A percentile compares a stretch with the other conserved stretches of the same genome.
These are phyloP conservation scores for Pseudogymnoascus sp. DNA, from an alignment of 2,329 filamentous ascomycete genomes.

Conservation along the genomic window DNA sequence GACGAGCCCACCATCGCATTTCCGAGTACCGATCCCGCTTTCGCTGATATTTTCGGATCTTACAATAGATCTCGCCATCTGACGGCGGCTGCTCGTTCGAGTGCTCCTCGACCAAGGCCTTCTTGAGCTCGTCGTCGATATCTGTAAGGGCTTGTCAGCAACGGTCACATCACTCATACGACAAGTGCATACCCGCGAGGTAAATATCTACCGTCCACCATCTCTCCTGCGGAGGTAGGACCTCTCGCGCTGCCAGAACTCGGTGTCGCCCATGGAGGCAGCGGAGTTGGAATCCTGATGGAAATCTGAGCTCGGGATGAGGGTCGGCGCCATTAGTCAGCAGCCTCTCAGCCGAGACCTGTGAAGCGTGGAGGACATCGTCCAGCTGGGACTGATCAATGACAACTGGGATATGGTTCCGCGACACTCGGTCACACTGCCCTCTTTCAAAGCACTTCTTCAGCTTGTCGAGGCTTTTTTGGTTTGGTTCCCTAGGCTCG, in stretches of 20 bases:
- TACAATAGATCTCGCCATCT: no score
- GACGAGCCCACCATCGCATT: background rate
- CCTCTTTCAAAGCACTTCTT: background rate
- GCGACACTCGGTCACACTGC: background rate
- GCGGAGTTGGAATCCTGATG: background rate
- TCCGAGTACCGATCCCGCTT: background rate
- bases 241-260: conserved; percentile 14
- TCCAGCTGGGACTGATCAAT: conserved; percentile 23
- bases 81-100: no score
- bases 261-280: conserved; percentile 12
- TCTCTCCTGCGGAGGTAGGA: conserved; percentile 11
- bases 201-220: conserved; percentile 15
- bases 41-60: background rate
- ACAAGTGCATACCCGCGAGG: background rate
- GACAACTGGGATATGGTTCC: conserved; percentile 26
- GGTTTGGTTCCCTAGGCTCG: conserved; percentile 10
- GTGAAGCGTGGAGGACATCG: conserved; percentile 13
- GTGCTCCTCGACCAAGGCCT: no score
- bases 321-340: background rate
- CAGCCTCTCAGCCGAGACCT: background rate
- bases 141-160: no score
- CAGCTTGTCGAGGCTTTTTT: conserved; percentile 1
- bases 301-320: background rate
- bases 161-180: no score
- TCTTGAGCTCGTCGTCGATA: no score